phyloP scores from a whole-genome alignment of 2,329 filamentous ascomycete species.

The Trichoderma arundinaceum region DNA sequence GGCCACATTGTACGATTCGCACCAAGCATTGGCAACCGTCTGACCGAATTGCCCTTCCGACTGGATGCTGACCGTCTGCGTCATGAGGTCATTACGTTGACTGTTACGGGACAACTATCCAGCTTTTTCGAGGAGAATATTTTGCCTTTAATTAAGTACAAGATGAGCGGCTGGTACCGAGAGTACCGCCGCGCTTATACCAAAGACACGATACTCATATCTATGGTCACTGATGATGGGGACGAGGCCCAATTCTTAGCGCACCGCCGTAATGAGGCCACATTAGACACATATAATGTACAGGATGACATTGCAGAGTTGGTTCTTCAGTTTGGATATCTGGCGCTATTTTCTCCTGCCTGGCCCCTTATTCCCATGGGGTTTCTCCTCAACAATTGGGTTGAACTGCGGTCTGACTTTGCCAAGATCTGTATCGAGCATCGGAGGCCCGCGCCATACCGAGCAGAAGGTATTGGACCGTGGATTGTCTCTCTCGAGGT shows the following conservation, averaged over 20 bases:
- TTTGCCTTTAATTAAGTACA: constrained; percentile 71
- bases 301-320: constrained; percentile 75
- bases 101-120: constrained; percentile 73
- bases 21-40: constrained; percentile 52
- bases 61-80: constrained; percentile 70
- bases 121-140: constrained; percentile 75
- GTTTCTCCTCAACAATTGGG: constrained; percentile 78
- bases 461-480: constrained; percentile 75
- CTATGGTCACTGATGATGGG: constrained; percentile 60
- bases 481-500: constrained; percentile 73
- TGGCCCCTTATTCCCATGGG: constrained; percentile 77
- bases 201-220: constrained; percentile 52
- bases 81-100: constrained; percentile 77
- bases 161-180: constrained; percentile 53
- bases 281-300: constrained; percentile 72
- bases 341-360: constrained; percentile 74
- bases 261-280: constrained; percentile 69
- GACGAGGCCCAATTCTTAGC: constrained; percentile 69
- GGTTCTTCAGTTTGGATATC: constrained; percentile 75
- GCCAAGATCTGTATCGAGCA: constrained; percentile 78
- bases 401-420: constrained; percentile 77
- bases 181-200: constrained; percentile 45
- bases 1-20: constrained; percentile 59
- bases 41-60: constrained; percentile 61
- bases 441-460: constrained; percentile 70